Evolutionary conservation across 2,329 filamentous ascomycete genomes (phyloP).

Genomic region (Xylaria sp.): DNA sequence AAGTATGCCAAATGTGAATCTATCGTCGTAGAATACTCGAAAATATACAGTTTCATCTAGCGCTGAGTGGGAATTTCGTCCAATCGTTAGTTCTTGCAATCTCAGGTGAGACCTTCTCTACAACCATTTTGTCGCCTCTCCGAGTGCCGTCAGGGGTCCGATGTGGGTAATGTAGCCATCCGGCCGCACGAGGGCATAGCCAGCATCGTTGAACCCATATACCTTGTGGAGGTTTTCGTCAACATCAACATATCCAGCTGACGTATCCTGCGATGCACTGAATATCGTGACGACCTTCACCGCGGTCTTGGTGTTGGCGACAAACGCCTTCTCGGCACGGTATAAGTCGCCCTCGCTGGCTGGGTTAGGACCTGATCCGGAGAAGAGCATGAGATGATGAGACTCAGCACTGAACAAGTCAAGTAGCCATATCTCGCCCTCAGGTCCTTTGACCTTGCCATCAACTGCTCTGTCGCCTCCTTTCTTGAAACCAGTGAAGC

Average conservation of each 20-base stretch:
- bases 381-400: conserved; percentile 29
- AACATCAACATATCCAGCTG: conserved; percentile 22
- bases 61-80: conserved; percentile 13
- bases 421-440: conserved; percentile 23
- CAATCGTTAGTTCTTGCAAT: not conserved
- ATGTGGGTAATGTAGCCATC: conserved; percentile 30
- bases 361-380: conserved; percentile 14
- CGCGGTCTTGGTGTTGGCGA: conserved; percentile 7
- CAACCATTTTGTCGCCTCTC: conserved; percentile 18
- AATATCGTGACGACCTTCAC: conserved; percentile 24
- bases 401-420: conserved; percentile 20
- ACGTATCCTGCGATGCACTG: conserved; percentile 6
- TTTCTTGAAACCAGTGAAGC: conserved; percentile 33
- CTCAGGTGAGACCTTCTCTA: not conserved
- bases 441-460: conserved; percentile 18
- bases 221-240: conserved; percentile 22
- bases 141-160: conserved; percentile 21
- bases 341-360: conserved; percentile 19
- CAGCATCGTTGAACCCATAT: conserved; percentile 24
- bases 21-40: not conserved
- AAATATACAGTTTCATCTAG: not conserved
- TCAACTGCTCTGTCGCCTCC: conserved; percentile 45
- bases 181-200: conserved; percentile 29
- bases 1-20: not conserved
- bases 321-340: conserved; percentile 18